Conservation (phyloP, 192 early-diverging fungal species). For the Backusella morwellensis region DNA sequence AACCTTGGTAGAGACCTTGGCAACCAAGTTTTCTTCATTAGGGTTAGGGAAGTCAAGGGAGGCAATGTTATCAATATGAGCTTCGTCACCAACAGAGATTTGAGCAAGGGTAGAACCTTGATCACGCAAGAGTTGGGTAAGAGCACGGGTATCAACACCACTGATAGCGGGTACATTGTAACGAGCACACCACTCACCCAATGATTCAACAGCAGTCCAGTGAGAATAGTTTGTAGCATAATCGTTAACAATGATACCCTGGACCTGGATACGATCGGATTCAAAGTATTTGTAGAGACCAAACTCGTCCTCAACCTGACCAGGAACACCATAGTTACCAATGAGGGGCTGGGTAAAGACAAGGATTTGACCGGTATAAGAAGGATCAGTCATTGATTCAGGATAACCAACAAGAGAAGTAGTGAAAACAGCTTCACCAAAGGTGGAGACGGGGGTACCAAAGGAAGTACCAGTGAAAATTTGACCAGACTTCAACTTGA, state of each 20-base stretch:
- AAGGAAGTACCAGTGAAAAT: conserved; percentile 85
- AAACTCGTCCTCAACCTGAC: conserved; percentile 65
- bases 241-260: conserved; percentile 87
- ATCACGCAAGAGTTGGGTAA: conserved; percentile 80
- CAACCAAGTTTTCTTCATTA: conserved; percentile 73
- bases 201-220: conserved; percentile 89
- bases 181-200: conserved; percentile 86
- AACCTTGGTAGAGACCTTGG: conserved; percentile 73
- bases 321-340: conserved; percentile 95
- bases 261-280: conserved; percentile 79
- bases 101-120: conserved; percentile 86
- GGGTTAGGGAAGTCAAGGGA: conserved; percentile 64
- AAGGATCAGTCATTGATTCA: conserved; percentile 97
- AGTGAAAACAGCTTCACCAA: conserved; percentile 96
- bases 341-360: conserved; percentile 96
- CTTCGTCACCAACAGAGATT: conserved; percentile 64
- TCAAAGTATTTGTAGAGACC: conserved; percentile 90
- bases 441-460: conserved; percentile 65
- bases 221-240: conserved; percentile 92
- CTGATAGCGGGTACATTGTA: conserved; percentile 83
- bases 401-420: conserved; percentile 95
- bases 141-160: conserved; percentile 90
- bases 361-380: conserved; percentile 94
- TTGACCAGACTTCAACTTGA: conserved; percentile 81
- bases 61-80: conserved; percentile 20